phyloP scores from a whole-genome alignment of 1,284 basidiomycete species.

The Cutaneotrichosporon sp. region DNA sequence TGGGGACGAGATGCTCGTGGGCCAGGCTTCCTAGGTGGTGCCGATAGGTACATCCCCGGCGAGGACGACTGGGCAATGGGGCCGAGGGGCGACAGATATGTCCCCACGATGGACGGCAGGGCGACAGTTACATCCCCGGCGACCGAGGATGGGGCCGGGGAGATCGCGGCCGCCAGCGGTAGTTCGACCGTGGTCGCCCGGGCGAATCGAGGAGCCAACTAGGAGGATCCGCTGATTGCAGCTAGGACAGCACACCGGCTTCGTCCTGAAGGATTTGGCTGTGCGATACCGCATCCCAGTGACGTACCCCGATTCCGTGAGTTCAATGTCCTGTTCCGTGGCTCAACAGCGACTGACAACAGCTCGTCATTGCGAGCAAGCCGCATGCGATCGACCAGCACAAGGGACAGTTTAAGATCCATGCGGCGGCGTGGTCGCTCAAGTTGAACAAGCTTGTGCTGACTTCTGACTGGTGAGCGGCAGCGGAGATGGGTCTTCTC shows the following conservation, averaged over 20 bases:
- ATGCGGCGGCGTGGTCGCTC: conserved; percentile 35
- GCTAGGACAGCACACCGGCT: conserved; percentile 32
- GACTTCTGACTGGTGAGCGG: conserved; percentile 16
- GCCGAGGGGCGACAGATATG: no score
- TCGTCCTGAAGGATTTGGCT: conserved; percentile 35
- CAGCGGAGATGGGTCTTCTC: no score
- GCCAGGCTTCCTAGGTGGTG: no score
- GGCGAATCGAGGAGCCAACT: not conserved
- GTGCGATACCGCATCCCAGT: conserved; percentile 37
- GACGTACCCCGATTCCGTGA: conserved; percentile 45
- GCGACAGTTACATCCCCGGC: no score
- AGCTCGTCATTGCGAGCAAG: conserved; percentile 38
- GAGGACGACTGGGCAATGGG: no score
- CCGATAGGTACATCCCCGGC: no score
- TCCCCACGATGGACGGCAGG: no score
- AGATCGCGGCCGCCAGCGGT: no score
- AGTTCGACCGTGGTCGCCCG: no score
- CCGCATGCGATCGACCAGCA: conserved; percentile 34
- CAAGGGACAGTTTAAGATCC: conserved; percentile 33
- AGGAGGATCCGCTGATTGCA: conserved; percentile 13
- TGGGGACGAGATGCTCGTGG: no score
- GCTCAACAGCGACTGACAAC: no score
- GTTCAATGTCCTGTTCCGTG: conserved; percentile 7
- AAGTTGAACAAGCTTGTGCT: conserved; percentile 37
- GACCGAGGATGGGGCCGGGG: no score